Evolutionary conservation across 164 flowering plant species (phyloP).

Genomic region (Liquidambar formosana): DNA sequence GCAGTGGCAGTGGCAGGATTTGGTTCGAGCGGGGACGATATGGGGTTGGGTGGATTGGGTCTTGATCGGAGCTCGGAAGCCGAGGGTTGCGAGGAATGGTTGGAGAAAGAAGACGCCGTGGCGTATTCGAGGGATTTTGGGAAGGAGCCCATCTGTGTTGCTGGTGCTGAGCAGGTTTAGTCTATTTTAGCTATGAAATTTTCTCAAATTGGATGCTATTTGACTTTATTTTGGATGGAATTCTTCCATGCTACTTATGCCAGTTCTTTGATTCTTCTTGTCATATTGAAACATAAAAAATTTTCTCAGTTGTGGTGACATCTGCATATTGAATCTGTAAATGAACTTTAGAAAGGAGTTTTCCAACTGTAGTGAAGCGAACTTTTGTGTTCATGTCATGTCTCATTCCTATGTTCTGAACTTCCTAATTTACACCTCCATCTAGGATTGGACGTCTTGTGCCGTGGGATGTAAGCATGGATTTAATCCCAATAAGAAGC

Average conservation of each 20-base stretch:
- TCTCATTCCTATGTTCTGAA: background rate
- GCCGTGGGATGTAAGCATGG: constrained; percentile 82
- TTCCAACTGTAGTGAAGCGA: background rate
- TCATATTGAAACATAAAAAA: background rate
- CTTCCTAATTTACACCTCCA: background rate
- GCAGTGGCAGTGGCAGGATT: background rate
- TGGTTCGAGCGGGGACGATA: constrained; percentile 6
- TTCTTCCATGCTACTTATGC: background rate
- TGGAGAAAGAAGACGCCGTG: constrained; percentile 72
- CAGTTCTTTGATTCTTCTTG: background rate
- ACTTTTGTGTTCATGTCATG: background rate
- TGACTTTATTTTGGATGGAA: background rate
- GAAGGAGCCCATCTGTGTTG: constrained; percentile 63
- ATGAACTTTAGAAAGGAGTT: background rate
- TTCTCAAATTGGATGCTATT: background rate
- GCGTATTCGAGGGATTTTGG: constrained; percentile 71
- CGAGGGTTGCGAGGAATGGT: constrained; percentile 69
- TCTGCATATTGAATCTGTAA: background rate
- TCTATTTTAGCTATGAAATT: background rate
- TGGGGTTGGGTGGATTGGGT: constrained; percentile 5
- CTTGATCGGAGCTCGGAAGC: constrained; percentile 2
- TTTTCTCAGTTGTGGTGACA: background rate
- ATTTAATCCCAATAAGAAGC: constrained; percentile 29
- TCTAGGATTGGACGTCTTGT: constrained; percentile 74
- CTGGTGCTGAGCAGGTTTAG: constrained; percentile 68